phyloP scores from a whole-genome alignment of 2,329 filamentous ascomycete species.

The Trichoderma harzianum region DNA sequence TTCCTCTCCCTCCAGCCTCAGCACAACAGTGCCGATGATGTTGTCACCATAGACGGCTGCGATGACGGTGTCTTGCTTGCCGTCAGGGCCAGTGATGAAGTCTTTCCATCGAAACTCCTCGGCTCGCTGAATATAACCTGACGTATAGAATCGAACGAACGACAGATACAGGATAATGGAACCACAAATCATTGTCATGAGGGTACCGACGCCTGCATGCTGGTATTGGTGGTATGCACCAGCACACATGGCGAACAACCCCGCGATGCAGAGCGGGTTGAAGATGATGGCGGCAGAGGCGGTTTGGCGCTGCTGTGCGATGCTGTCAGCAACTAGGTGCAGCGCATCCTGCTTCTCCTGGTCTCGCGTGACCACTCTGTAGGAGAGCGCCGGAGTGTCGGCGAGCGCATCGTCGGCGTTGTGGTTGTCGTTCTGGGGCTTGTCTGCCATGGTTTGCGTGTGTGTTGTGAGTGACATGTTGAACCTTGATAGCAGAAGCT shows the following conservation, averaged over 20 bases:
- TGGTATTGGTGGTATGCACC: conserved; percentile 41
- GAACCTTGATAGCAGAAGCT: neutral
- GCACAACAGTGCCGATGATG: conserved; percentile 66
- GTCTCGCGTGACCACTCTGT: conserved; percentile 50
- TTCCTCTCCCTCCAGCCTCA: conserved; percentile 51
- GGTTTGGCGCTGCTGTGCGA: conserved; percentile 75
- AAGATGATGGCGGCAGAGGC: conserved; percentile 62
- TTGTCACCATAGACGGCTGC: conserved; percentile 63
- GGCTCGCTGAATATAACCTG: conserved; percentile 60
- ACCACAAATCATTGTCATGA: conserved; percentile 55
- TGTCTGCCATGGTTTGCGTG: conserved; percentile 15
- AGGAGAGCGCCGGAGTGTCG: conserved; percentile 58
- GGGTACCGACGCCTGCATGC: conserved; percentile 39
- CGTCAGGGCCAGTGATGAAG: conserved; percentile 40
- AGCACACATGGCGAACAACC: conserved; percentile 40
- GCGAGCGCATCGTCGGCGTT: conserved; percentile 8
- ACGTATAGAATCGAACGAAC: conserved; percentile 56
- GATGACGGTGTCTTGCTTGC: conserved; percentile 53
- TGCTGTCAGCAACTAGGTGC: conserved; percentile 71
- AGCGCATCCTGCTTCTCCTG: conserved; percentile 65
- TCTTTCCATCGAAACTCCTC: conserved; percentile 62
- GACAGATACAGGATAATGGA: conserved; percentile 62
- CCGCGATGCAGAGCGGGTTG: conserved; percentile 52
- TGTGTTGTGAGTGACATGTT: conserved; percentile 21
- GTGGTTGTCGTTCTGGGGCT: neutral